phyloP scores from a whole-genome alignment of 169 alveolate species.

The Babesia gibsoni region DNA sequence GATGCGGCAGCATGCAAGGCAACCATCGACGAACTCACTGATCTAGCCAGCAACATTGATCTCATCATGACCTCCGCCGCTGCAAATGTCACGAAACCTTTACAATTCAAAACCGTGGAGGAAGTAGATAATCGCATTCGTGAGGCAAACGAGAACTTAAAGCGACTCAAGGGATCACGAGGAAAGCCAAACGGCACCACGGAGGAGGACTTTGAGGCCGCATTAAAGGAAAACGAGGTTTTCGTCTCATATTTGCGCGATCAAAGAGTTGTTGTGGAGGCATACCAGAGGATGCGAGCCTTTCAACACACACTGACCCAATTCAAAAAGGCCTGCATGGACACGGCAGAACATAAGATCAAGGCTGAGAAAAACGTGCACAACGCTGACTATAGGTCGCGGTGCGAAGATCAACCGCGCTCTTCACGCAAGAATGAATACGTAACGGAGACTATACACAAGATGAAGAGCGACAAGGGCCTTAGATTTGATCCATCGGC shows the following conservation, averaged over 20 bases:
- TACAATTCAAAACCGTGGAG: slow-evolving; percentile 28
- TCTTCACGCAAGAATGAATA: slow-evolving; percentile 14
- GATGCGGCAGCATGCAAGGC: not conserved
- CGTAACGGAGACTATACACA: slow-evolving; percentile 18
- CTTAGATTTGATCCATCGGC: slow-evolving; percentile 16
- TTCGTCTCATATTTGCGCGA: slow-evolving; percentile 36
- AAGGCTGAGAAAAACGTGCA: not conserved
- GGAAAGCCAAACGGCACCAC: slow-evolving; percentile 7
- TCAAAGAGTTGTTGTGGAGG: slow-evolving; percentile 33
- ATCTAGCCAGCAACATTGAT: slow-evolving; percentile 21
- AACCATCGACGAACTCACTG: slow-evolving; percentile 26
- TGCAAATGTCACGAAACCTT: slow-evolving; percentile 12
- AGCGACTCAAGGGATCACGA: slow-evolving; percentile 27
- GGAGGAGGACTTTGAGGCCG: slow-evolving; percentile 32
- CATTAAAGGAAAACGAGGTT: slow-evolving; percentile 32
- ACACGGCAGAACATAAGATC: not conserved
- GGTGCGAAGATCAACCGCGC: not conserved
- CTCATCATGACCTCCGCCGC: slow-evolving; percentile 19
- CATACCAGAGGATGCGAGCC: slow-evolving; percentile 31
- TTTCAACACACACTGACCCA: slow-evolving; percentile 17
- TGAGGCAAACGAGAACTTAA: slow-evolving; percentile 18
- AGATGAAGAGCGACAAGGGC: slow-evolving; percentile 41
- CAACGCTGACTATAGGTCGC: not conserved
- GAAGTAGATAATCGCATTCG: slow-evolving; percentile 42
- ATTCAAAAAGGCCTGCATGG: slow-evolving; percentile 12